Evolutionary conservation across 2,329 filamentous ascomycete genomes (phyloP).

Genomic region (Colletotrichum nymphaeae): DNA sequence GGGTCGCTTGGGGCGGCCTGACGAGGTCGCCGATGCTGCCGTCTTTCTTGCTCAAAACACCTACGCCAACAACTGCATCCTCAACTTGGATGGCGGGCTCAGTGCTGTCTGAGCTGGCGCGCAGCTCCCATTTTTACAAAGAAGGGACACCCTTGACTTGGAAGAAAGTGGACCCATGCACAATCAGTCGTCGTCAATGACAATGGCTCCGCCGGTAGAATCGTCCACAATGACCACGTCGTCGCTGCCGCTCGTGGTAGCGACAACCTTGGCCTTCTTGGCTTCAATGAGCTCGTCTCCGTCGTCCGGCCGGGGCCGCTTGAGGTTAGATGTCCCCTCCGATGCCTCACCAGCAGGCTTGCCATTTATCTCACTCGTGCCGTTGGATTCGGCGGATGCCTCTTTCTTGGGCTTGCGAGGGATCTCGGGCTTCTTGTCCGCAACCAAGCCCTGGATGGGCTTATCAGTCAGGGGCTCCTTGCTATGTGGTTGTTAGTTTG

Average conservation of each 20-base stretch:
- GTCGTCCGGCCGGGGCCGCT: constrained; percentile 59
- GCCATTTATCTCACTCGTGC: constrained; percentile 55
- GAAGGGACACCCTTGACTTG: constrained; percentile 8
- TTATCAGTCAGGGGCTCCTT: constrained; percentile 58
- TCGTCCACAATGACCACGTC: constrained; percentile 50
- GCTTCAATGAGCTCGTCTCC: constrained; percentile 47
- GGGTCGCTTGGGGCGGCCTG: constrained; percentile 72
- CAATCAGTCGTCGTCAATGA: constrained; percentile 73
- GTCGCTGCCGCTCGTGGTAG: constrained; percentile 53
- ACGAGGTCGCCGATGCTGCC: constrained; percentile 86
- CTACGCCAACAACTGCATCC: constrained; percentile 88
- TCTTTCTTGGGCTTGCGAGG: constrained; percentile 64
- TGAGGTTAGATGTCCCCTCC: constrained; percentile 49
- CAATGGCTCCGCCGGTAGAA: constrained; percentile 67
- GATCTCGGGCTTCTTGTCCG: constrained; percentile 59
- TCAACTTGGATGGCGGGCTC: constrained; percentile 88
- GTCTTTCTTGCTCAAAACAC: constrained; percentile 80
- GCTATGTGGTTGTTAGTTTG: constrained; percentile 49
- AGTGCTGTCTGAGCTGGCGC: constrained; percentile 67
- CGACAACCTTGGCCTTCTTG: constrained; percentile 62
- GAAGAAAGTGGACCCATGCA: constrained; percentile 1
- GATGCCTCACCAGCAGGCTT: constrained; percentile 52
- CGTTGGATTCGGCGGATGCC: constrained; percentile 47
- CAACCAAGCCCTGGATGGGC: constrained; percentile 61
- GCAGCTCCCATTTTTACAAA: background rate